phyloP scores from a whole-genome alignment of 768 basidiomycete species.

The Leccinum aurantiacum region DNA sequence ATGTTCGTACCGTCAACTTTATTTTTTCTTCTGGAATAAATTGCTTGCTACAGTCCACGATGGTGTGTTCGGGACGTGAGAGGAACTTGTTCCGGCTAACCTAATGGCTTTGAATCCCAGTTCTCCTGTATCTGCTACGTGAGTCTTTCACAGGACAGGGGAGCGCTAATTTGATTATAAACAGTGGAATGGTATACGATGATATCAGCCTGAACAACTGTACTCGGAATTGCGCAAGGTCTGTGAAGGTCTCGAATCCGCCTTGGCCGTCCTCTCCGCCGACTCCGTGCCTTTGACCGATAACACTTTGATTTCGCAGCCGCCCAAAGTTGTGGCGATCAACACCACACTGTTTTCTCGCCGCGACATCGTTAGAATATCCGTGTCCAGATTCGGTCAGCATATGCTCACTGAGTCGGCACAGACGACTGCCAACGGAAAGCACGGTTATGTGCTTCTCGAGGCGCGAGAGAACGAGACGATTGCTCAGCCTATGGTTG shows the following conservation, averaged over 20 bases:
- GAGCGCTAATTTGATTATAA: slow-evolving; percentile 1
- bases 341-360: slow-evolving; percentile 84
- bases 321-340: slow-evolving; percentile 54
- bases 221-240: slow-evolving; percentile 78
- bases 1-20: slow-evolving; percentile 48
- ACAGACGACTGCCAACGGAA: too few species aligned
- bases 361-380: slow-evolving; percentile 72
- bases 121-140: slow-evolving; percentile 93
- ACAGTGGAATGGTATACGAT: slow-evolving; percentile 93
- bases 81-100: neutral
- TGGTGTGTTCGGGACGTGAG: slow-evolving; percentile 43
- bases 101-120: slow-evolving; percentile 34
- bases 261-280: slow-evolving; percentile 58
- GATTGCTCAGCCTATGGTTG: slow-evolving; percentile 12
- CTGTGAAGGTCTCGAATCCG: slow-evolving; percentile 68
- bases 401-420: too few species aligned
- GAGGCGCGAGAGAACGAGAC: slow-evolving; percentile 37
- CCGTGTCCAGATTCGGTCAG: slow-evolving; percentile 34
- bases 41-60: slow-evolving; percentile 65
- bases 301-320: slow-evolving; percentile 22
- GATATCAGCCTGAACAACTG: slow-evolving; percentile 74
- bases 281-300: slow-evolving; percentile 31
- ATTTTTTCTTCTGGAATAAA: neutral
- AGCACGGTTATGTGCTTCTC: too few species aligned
- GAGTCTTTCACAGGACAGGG: slow-evolving; percentile 21